These are phyloP conservation scores for Russula dissimulans DNA, from an alignment of 768 basidiomycete species.

Conservation along the genomic window DNA sequence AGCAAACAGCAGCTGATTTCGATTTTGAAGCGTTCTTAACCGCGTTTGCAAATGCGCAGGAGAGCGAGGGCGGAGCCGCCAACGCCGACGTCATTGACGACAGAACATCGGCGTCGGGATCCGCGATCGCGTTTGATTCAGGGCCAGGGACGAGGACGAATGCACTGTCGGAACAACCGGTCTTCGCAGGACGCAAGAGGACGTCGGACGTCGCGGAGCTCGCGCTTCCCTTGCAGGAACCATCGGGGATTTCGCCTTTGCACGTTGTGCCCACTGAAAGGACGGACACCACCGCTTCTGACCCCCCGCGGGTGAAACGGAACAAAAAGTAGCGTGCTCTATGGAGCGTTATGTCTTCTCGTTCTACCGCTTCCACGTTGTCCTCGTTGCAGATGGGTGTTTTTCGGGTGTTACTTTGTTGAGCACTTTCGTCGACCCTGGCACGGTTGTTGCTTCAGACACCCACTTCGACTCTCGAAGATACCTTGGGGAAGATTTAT, in stretches of 20 bases:
- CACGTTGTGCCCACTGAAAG: neutral
- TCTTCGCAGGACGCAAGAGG: conserved; percentile 23
- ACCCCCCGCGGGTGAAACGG: conserved; percentile 23
- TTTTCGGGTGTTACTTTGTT: neutral
- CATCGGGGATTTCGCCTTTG: neutral
- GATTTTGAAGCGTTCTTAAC: conserved; percentile 23
- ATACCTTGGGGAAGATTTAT: neutral
- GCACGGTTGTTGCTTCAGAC: neutral
- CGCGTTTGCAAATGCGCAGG: conserved; percentile 27
- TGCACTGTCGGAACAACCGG: neutral
- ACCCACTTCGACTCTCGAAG: neutral
- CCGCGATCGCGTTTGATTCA: neutral
- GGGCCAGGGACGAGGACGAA: neutral
- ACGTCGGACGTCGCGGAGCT: conserved; percentile 26
- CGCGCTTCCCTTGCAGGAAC: conserved; percentile 5
- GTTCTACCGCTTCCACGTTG: neutral
- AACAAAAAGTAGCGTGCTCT: conserved; percentile 20
- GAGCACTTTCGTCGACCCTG: no score
- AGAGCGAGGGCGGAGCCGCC: conserved; percentile 26
- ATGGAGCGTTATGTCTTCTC: neutral
- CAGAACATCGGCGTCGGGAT: neutral
- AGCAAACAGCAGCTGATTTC: conserved; percentile 9
- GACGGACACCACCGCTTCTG: neutral
- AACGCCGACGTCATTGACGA: conserved; percentile 11
- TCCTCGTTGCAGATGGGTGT: neutral